Conservation (phyloP, 257 asterid genomes). For the Cynanchum wilfordii region DNA sequence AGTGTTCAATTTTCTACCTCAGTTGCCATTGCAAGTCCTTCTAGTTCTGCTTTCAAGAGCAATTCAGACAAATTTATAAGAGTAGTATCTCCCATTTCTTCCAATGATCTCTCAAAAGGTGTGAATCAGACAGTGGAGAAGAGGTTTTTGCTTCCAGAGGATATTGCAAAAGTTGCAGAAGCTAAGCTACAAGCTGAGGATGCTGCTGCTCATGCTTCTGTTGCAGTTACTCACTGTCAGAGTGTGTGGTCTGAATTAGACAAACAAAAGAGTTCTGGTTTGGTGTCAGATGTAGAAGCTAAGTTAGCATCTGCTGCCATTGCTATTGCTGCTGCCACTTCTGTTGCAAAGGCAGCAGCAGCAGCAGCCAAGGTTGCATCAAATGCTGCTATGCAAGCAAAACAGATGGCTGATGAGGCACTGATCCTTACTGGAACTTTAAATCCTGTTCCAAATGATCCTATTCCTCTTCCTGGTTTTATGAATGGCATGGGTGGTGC, state of each 20-base stretch:
- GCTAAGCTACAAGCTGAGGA: slow-evolving; percentile 83
- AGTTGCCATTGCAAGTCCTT: slow-evolving; percentile 51
- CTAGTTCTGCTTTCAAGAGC: slow-evolving; percentile 39
- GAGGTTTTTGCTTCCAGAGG: slow-evolving; percentile 36
- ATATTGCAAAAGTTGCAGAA: slow-evolving; percentile 58
- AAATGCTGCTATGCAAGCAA: slow-evolving; percentile 75
- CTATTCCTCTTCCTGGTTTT: slow-evolving; percentile 25
- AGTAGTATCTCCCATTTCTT: slow-evolving; percentile 30
- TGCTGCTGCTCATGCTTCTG: slow-evolving; percentile 75
- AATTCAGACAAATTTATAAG: slow-evolving; percentile 37
- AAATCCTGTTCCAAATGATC: slow-evolving; percentile 20
- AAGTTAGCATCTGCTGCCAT: slow-evolving; percentile 85
- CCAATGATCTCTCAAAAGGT: slow-evolving; percentile 38
- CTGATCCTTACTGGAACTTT: slow-evolving; percentile 32
- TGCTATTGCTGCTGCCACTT: slow-evolving; percentile 87
- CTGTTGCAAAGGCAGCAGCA: slow-evolving; percentile 98
- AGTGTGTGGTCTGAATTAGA: slow-evolving; percentile 69
- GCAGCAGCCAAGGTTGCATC: slow-evolving; percentile 95
- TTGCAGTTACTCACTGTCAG: slow-evolving; percentile 74
- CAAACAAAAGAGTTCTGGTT: slow-evolving; percentile 52
- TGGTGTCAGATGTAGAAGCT: slow-evolving; percentile 58
- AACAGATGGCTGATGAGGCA: slow-evolving; percentile 86
- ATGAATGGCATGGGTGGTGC: slow-evolving; percentile 37
- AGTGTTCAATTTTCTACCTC: slow-evolving; percentile 56
- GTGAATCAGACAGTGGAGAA: slow-evolving; percentile 41